Conservation (phyloP, 257 asterid genomes). For the Eucommia ulmoides region DNA sequence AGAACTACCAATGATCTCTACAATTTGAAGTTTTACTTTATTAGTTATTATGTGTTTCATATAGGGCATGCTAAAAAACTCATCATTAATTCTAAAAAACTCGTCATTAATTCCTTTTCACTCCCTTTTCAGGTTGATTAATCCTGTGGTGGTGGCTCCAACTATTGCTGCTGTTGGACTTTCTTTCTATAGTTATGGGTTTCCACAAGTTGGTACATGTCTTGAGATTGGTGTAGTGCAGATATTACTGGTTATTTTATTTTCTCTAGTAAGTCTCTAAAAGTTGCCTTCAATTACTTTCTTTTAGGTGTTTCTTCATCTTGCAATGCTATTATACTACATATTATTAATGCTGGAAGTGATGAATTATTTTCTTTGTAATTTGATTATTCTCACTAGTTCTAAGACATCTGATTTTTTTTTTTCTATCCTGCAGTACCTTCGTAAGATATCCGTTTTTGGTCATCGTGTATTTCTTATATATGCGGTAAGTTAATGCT, state of each 20-base stretch:
- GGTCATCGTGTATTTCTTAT: conserved; percentile 90
- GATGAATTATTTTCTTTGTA: too few species aligned
- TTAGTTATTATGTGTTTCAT: neutral
- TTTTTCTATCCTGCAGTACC: conserved; percentile 70
- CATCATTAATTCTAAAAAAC: too few species aligned
- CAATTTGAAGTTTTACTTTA: neutral
- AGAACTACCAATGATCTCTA: neutral
- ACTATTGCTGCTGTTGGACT: conserved; percentile 97
- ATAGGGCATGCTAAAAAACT: neutral
- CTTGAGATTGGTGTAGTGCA: conserved; percentile 87
- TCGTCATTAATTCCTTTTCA: too few species aligned
- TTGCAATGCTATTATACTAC: too few species aligned
- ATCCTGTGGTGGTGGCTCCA: conserved; percentile 95
- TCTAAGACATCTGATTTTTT: neutral
- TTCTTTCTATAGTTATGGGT: conserved; percentile 91
- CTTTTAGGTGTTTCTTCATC: too few species aligned
- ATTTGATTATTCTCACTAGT: too few species aligned
- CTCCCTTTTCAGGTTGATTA: conserved; percentile 54
- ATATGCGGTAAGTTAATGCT: conserved; percentile 74
- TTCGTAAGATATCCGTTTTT: conserved; percentile 77
- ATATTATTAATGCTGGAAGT: too few species aligned
- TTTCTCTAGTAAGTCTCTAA: conserved; percentile 76
- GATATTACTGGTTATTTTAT: conserved; percentile 63
- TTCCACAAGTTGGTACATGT: conserved; percentile 85
- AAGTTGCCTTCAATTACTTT: too few species aligned